A percentile compares a stretch with the other conserved stretches of the same genome.
Conservation (phyloP, 1,139 yeast genomes). For the Zhuliangozyma parablackwelliae region DNA sequence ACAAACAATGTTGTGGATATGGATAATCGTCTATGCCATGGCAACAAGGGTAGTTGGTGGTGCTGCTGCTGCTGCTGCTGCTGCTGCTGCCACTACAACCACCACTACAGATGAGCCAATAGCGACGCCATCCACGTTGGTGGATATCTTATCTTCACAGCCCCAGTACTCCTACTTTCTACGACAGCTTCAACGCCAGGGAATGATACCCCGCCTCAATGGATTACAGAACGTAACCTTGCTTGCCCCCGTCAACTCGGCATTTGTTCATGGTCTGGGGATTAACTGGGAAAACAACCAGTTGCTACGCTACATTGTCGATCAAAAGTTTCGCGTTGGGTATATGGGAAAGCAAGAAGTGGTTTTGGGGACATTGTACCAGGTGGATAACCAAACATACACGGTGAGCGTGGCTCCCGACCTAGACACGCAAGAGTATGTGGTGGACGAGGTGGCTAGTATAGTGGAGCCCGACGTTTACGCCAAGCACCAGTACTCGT, state of each 20-base stretch:
- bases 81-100: too few species aligned
- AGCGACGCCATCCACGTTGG: constrained; percentile 49
- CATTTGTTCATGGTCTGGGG: constrained; percentile 39
- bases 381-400: constrained; percentile 13
- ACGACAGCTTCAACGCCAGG: constrained; percentile 60
- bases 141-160: constrained; percentile 71
- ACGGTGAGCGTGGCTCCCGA: constrained; percentile 28
- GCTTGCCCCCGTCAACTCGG: constrained; percentile 83
- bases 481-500: constrained; percentile 68
- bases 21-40: too few species aligned
- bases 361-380: constrained; percentile 29
- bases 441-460: constrained; percentile 46
- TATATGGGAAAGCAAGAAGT: constrained; percentile 24
- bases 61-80: too few species aligned
- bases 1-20: too few species aligned
- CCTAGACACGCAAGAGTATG: constrained; percentile 24
- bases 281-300: constrained; percentile 16
- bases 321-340: constrained; percentile 34
- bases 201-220: constrained; percentile 66
- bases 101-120: constrained; percentile 6
- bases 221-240: constrained; percentile 64
- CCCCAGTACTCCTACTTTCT: constrained; percentile 72
- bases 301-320: constrained; percentile 31
- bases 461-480: constrained; percentile 60
- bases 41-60: too few species aligned